phyloP scores from a whole-genome alignment of 73 alveolate genomes.

The Symbiodinium pilosum region DNA sequence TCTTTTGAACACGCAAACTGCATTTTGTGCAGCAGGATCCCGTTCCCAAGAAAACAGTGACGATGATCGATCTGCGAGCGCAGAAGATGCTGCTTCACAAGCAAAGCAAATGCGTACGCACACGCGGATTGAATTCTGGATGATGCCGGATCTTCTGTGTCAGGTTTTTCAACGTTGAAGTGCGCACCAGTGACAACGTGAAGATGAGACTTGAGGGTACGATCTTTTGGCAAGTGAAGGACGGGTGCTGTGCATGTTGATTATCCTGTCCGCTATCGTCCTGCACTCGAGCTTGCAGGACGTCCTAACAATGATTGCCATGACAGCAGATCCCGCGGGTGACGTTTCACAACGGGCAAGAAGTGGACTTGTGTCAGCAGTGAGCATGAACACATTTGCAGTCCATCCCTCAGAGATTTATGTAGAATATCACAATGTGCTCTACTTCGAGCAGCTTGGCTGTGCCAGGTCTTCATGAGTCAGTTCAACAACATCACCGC shows the following conservation, averaged over 20 bases:
- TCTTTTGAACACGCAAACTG: too few species aligned
- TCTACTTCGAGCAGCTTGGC: neutral
- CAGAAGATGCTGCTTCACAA: neutral
- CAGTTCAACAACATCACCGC: slow-evolving; percentile 62
- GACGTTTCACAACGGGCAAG: slow-evolving; percentile 93
- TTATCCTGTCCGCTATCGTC: too few species aligned
- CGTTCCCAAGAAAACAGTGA: slow-evolving; percentile 55
- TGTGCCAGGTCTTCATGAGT: slow-evolving; percentile 42
- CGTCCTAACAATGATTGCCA: slow-evolving; percentile 87
- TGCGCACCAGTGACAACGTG: slow-evolving; percentile 90
- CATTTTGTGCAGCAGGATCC: slow-evolving; percentile 18
- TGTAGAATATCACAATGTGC: neutral
- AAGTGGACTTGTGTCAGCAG: slow-evolving; percentile 78
- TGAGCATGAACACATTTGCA: slow-evolving; percentile 47
- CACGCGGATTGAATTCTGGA: too few species aligned
- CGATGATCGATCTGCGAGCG: slow-evolving; percentile 72
- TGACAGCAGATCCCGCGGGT: slow-evolving; percentile 92
- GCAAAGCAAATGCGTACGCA: too few species aligned
- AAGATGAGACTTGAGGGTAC: slow-evolving; percentile 61
- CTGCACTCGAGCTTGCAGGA: neutral
- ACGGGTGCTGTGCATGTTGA: neutral
- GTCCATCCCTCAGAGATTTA: neutral
- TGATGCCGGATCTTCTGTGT: too few species aligned
- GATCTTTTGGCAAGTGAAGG: slow-evolving; percentile 83
- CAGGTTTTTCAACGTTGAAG: slow-evolving; percentile 84